Evolutionary conservation across 2,329 filamentous ascomycete genomes (phyloP).

Genomic region (Aspergillus sp.): DNA sequence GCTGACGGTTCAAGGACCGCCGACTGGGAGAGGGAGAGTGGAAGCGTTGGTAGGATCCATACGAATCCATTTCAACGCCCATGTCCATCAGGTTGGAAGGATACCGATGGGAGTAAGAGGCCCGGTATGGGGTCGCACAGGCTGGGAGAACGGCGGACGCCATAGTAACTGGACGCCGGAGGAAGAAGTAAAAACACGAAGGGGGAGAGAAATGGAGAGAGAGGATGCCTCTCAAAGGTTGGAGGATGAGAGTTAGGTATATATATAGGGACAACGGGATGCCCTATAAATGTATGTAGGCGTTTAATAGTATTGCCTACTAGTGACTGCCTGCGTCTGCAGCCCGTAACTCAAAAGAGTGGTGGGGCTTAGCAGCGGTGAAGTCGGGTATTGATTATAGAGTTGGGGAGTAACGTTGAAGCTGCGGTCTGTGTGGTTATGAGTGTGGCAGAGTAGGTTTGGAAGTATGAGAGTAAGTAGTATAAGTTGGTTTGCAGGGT

Average conservation of each 20-base stretch:
- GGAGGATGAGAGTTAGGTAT: not conserved
- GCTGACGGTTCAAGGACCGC: slow-evolving; percentile 19
- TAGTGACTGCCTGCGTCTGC: slow-evolving; percentile 22
- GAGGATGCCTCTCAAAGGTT: not conserved
- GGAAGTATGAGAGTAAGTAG: not conserved
- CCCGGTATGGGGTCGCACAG: slow-evolving; percentile 22
- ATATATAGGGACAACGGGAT: slow-evolving; percentile 2
- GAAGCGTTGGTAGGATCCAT: slow-evolving; percentile 32
- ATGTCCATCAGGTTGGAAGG: slow-evolving; percentile 24
- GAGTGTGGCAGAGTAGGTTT: not conserved
- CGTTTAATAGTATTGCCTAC: slow-evolving; percentile 19
- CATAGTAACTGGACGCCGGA: not conserved
- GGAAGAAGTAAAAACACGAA: not conserved
- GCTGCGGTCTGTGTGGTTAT: not conserved
- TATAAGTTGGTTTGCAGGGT: not conserved
- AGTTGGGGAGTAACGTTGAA: not conserved
- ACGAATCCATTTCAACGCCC: slow-evolving; percentile 16
- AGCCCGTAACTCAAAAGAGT: slow-evolving; percentile 10
- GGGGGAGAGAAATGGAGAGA: slow-evolving; percentile 1
- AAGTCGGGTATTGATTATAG: slow-evolving; percentile 11
- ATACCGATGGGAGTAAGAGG: slow-evolving; percentile 23
- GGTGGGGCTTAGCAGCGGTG: slow-evolving; percentile 16
- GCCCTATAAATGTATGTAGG: slow-evolving; percentile 21
- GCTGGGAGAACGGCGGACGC: slow-evolving; percentile 25
- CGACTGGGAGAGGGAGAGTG: slow-evolving; percentile 28